Evolutionary conservation across 805 yeast species (phyloP).

Genomic region (Schwanniomyces polymorphus): DNA sequence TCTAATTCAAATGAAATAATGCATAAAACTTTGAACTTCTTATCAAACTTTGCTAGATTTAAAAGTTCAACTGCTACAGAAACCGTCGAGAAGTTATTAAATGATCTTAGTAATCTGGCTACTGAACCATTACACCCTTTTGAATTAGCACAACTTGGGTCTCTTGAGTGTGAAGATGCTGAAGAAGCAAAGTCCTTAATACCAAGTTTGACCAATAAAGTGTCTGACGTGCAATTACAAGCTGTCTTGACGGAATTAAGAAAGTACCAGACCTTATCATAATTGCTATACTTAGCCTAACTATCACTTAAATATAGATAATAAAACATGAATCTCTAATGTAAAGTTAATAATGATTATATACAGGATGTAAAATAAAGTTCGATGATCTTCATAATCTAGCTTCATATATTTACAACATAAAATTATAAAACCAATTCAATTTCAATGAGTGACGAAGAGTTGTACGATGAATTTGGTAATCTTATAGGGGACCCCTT

Average conservation of each 20-base stretch:
- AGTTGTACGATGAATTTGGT: slow-evolving; percentile 80
- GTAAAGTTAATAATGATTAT: not conserved
- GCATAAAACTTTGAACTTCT: slow-evolving; percentile 86
- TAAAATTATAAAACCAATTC: not conserved
- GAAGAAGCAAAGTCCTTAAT: slow-evolving; percentile 95
- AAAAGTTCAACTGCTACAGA: slow-evolving; percentile 89
- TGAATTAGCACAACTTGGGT: slow-evolving; percentile 89
- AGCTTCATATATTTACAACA: not conserved
- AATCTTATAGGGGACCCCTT: slow-evolving; percentile 57
- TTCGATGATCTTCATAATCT: not conserved
- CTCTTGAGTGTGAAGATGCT: slow-evolving; percentile 91
- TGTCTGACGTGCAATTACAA: slow-evolving; percentile 83
- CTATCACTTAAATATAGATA: not conserved
- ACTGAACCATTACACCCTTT: slow-evolving; percentile 78
- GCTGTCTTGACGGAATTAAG: slow-evolving; percentile 85
- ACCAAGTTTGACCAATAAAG: slow-evolving; percentile 81
- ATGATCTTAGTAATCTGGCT: slow-evolving; percentile 58
- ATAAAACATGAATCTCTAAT: not conserved
- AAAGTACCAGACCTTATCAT: slow-evolving; percentile 46
- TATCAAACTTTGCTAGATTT: slow-evolving; percentile 84
- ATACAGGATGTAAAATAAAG: not conserved
- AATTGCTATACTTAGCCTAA: not conserved
- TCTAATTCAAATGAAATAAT: slow-evolving; percentile 84
- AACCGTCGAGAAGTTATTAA: slow-evolving; percentile 86
- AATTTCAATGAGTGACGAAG: slow-evolving; percentile 54